Evolutionary conservation across 176 grass and related monocot genomes (phyloP).

Genomic region (sorghum (Sorghum bicolor)): DNA sequence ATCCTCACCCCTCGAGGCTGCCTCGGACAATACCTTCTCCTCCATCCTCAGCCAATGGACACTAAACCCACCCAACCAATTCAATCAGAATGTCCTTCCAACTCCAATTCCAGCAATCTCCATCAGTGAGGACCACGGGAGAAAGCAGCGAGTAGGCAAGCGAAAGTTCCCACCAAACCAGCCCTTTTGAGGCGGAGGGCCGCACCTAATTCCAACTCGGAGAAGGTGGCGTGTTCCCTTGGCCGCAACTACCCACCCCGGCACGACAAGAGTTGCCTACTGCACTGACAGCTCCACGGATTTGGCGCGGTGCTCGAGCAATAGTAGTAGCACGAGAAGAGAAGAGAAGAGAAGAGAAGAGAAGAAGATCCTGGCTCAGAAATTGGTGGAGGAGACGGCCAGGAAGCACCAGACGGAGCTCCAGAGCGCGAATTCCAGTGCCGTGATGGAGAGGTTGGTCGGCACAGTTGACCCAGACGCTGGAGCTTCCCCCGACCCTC

Average conservation of each 20-base stretch:
- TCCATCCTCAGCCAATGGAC: slow-evolving; percentile 33
- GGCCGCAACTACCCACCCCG: slow-evolving; percentile 13
- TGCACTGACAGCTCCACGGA: background rate
- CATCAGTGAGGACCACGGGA: background rate
- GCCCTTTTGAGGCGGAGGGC: slow-evolving; percentile 17
- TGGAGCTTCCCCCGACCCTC: slow-evolving; percentile 27
- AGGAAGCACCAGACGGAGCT: slow-evolving; percentile 33
- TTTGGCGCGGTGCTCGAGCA: background rate
- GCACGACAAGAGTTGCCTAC: background rate
- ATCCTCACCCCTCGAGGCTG: slow-evolving; percentile 21
- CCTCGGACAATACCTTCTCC: background rate
- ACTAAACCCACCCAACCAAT: background rate
- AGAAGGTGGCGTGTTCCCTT: slow-evolving; percentile 31
- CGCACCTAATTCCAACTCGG: slow-evolving; percentile 17
- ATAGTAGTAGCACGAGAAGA: too few species aligned
- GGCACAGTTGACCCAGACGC: slow-evolving; percentile 28
- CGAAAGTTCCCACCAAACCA: slow-evolving; percentile 35
- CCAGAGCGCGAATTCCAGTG: slow-evolving; percentile 36
- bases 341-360: too few species aligned
- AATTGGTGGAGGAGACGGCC: background rate
- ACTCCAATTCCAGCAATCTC: slow-evolving; percentile 17
- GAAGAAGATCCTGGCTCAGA: slow-evolving; percentile 12
- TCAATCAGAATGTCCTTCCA: background rate
- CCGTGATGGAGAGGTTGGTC: slow-evolving; percentile 20
- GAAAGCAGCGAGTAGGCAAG: background rate